A percentile compares a stretch with the other conserved stretches of the same genome.
phyloP scores from a whole-genome alignment of 805 yeast species.

The Zygosaccharomyces pseudorouxii region DNA sequence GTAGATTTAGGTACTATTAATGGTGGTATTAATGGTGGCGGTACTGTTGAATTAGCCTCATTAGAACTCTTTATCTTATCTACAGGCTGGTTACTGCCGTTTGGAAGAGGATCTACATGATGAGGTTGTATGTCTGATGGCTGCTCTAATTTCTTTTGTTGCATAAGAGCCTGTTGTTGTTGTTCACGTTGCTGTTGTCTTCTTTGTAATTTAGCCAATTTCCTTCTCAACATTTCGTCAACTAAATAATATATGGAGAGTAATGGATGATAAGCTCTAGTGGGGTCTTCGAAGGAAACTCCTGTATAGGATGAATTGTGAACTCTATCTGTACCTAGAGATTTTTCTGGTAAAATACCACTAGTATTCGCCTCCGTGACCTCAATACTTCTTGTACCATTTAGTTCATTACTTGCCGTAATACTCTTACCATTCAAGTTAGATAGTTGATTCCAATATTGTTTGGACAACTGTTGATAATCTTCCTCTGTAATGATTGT shows the following conservation, averaged over 20 bases:
- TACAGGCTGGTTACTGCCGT: background rate
- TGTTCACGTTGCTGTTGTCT: conserved; percentile 18
- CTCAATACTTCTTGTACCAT: conserved; percentile 10
- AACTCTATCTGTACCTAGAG: conserved; percentile 4
- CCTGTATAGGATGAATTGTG: conserved; percentile 3
- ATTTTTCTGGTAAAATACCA: background rate
- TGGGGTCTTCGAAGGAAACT: conserved; percentile 59
- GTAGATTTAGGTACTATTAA: conserved; percentile 2
- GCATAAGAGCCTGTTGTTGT: conserved; percentile 20
- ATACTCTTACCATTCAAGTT: conserved; percentile 12
- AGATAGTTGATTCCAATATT: conserved; percentile 28
- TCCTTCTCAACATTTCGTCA: conserved; percentile 74
- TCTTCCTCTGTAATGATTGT: conserved; percentile 56
- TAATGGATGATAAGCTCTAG: conserved; percentile 82
- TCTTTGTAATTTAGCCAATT: conserved; percentile 46
- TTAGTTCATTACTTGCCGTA: conserved; percentile 11
- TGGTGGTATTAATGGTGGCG: conserved; percentile 10
- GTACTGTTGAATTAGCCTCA: background rate
- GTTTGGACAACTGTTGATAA: conserved; percentile 40
- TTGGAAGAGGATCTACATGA: conserved; percentile 1
- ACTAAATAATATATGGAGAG: conserved; percentile 83
- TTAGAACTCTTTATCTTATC: background rate
- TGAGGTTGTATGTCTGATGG: conserved; percentile 1
- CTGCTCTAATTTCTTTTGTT: conserved; percentile 18
- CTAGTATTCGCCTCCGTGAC: background rate